phyloP scores from a whole-genome alignment of 1,139 yeast species.

The Hyphopichia pseudoburtonii region DNA sequence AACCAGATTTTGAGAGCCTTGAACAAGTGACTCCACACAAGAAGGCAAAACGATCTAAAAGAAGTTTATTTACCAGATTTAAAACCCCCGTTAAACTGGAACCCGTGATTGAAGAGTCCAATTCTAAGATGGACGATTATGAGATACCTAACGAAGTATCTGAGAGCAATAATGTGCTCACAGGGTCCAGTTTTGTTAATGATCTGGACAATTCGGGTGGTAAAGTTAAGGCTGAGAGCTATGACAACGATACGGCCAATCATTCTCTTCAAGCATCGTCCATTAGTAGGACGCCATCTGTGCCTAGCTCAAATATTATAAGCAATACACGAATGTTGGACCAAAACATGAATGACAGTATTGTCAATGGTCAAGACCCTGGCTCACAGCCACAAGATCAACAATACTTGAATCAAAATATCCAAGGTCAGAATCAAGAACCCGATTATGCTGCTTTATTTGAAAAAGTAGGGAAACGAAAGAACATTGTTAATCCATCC shows the following conservation, averaged over 20 bases:
- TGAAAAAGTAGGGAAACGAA: constrained; percentile 46
- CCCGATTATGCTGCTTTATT: constrained; percentile 50
- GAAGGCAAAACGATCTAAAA: constrained; percentile 32
- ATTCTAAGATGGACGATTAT: not conserved
- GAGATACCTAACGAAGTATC: not conserved
- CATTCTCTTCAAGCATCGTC: constrained; percentile 15
- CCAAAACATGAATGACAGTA: too few relatives aligned
- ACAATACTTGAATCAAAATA: constrained; percentile 3
- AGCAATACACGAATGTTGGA: too few relatives aligned
- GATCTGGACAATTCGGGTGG: not conserved
- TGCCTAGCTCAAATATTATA: constrained; percentile 15
- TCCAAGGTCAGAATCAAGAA: constrained; percentile 14
- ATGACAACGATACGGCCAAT: constrained; percentile 13
- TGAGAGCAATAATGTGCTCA: too few relatives aligned
- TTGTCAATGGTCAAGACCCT: too few relatives aligned
- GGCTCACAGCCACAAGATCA: constrained; percentile 5
- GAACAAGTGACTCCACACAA: constrained; percentile 13
- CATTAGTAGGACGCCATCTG: constrained; percentile 26
- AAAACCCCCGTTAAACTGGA: constrained; percentile 32
- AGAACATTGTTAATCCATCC: constrained; percentile 27
- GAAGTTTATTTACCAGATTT: constrained; percentile 43
- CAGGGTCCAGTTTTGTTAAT: not conserved
- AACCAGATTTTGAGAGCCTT: constrained; percentile 16
- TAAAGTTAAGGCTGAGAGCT: constrained; percentile 13
- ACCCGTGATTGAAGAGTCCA: constrained; percentile 4